phyloP scores from a whole-genome alignment of 2,329 filamentous ascomycete species.

The Cladosporium oxysporum region DNA sequence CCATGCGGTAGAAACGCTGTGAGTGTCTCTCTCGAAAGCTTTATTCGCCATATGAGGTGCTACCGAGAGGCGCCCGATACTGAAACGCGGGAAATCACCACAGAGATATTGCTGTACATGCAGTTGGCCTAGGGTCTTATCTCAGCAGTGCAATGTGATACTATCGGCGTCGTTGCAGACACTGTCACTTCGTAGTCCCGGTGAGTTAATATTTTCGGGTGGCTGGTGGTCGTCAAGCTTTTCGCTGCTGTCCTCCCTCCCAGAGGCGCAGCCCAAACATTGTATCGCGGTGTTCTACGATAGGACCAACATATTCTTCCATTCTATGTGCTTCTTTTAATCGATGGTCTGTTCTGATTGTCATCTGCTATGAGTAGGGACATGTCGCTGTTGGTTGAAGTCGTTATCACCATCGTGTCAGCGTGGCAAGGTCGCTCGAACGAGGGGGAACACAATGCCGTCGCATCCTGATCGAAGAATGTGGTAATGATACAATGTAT shows the following conservation, averaged over 20 bases:
- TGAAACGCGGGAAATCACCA: neutral
- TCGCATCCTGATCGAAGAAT: neutral
- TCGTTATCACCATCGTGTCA: neutral
- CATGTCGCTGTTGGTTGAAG: neutral
- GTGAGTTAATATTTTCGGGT: neutral
- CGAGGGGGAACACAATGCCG: neutral
- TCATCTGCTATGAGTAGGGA: neutral
- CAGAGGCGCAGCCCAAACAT: neutral
- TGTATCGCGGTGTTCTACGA: neutral
- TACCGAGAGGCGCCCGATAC: neutral
- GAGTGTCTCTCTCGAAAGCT: neutral
- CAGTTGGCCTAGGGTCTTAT: neutral
- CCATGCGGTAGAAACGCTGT: neutral
- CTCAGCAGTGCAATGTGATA: neutral
- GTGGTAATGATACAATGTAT: neutral
- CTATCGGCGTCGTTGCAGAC: neutral
- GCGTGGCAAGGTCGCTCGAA: neutral
- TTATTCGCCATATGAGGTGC: neutral
- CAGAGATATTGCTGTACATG: neutral
- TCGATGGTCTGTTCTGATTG: neutral
- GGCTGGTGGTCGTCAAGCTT: neutral
- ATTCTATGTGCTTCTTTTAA: neutral
- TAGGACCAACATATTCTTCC: neutral
- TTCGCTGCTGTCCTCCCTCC: neutral
- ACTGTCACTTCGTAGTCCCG: neutral